Percentiles rank a stretch among this genome's conserved stretches.
phyloP scores from a whole-genome alignment of 106 monocot genomes.

The Apostasia shenzhenica region DNA sequence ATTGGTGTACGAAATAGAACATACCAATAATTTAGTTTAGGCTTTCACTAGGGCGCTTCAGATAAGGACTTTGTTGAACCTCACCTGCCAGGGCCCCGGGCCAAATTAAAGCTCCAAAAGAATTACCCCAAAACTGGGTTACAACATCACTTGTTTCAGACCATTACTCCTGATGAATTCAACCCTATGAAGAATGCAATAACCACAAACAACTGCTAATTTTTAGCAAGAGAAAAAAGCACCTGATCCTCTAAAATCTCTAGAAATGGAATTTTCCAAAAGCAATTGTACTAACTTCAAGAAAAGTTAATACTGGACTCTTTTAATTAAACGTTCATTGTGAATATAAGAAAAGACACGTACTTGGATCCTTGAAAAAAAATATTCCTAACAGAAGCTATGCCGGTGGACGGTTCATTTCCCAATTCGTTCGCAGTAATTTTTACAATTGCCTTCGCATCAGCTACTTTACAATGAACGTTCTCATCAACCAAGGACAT shows the following conservation, averaged over 20 bases:
- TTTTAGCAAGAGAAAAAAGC: background rate
- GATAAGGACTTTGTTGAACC: no score
- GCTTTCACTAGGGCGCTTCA: slow-evolving; percentile 14
- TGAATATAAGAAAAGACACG: background rate
- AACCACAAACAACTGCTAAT: background rate
- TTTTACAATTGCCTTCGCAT: slow-evolving; percentile 44
- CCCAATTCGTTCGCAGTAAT: slow-evolving; percentile 36
- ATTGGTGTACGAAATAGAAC: background rate
- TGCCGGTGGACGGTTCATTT: slow-evolving; percentile 30
- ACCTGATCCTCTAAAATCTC: no score
- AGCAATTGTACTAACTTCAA: no score
- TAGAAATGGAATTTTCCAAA: no score
- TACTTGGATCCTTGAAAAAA: slow-evolving; percentile 66
- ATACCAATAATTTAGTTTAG: slow-evolving; percentile 53
- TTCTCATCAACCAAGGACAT: slow-evolving; percentile 82
- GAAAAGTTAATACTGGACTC: background rate
- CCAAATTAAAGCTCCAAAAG: slow-evolving; percentile 71
- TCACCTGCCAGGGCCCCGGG: slow-evolving; percentile 12
- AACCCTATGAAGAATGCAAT: slow-evolving; percentile 16
- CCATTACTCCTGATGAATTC: slow-evolving; percentile 2
- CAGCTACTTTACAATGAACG: slow-evolving; percentile 71
- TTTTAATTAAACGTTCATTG: background rate
- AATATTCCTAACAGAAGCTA: slow-evolving; percentile 12
- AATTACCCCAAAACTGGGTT: slow-evolving; percentile 72
- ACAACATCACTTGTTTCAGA: slow-evolving; percentile 58